phyloP scores from a whole-genome alignment of 2,329 filamentous ascomycete genomes.

The Colletotrichum paranaense region DNA sequence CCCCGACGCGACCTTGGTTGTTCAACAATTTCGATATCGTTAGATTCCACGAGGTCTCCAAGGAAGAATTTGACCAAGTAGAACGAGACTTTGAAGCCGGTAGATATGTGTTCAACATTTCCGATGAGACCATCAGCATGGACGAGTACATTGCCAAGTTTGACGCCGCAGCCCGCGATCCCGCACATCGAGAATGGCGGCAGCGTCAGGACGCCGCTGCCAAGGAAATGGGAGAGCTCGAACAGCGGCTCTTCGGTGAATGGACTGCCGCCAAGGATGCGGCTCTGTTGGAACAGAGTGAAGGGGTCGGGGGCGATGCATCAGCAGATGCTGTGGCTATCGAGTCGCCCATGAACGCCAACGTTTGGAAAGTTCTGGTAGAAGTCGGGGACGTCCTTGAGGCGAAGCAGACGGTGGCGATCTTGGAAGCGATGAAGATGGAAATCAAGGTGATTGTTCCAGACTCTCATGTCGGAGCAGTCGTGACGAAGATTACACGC shows the following conservation, averaged over 20 bases:
- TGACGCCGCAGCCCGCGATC: conserved; percentile 35
- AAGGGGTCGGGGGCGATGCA: conserved; percentile 26
- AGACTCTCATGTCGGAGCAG: background rate
- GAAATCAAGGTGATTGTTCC: conserved; percentile 56
- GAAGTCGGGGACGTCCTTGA: conserved; percentile 53
- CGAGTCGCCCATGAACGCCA: conserved; percentile 58
- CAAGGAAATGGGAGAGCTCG: conserved; percentile 38
- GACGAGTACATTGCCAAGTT: conserved; percentile 41
- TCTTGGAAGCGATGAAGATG: conserved; percentile 69
- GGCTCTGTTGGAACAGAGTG: conserved; percentile 37
- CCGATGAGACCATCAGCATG: conserved; percentile 43
- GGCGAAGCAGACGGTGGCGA: conserved; percentile 54
- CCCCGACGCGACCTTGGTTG: conserved; percentile 47
- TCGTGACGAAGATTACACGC: background rate
- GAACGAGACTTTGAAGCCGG: conserved; percentile 44
- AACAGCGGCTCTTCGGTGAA: conserved; percentile 41
- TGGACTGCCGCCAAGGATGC: conserved; percentile 41
- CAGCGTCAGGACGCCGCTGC: conserved; percentile 35
- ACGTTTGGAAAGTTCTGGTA: conserved; percentile 64
- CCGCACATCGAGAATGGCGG: conserved; percentile 37
- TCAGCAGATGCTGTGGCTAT: conserved; percentile 43
- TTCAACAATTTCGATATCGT: conserved; percentile 49
- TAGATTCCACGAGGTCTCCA: conserved; percentile 47
- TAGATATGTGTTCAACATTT: conserved; percentile 44
- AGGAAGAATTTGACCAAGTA: conserved; percentile 45